Evolutionary conservation across 2,329 filamentous ascomycete genomes (phyloP).

Genomic region (Fusarium brachygibbosum): DNA sequence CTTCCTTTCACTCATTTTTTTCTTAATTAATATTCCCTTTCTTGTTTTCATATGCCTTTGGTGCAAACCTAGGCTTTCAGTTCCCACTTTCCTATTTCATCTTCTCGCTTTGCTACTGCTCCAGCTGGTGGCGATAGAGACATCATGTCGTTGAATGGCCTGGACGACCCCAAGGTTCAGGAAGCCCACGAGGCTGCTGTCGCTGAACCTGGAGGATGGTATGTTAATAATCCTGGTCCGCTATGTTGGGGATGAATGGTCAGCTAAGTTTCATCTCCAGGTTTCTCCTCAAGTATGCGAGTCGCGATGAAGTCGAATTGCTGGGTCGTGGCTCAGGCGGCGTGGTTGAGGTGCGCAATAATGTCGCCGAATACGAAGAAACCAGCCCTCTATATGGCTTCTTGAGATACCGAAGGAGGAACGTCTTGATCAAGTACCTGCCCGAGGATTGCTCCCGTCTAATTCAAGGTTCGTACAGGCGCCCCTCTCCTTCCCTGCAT

Average conservation of each 20-base stretch:
- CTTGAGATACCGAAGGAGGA: slow-evolving; percentile 88
- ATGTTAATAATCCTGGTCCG: slow-evolving; percentile 54
- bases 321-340: slow-evolving; percentile 83
- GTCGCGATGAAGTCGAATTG: slow-evolving; percentile 88
- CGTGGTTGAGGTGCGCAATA: slow-evolving; percentile 83
- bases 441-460: slow-evolving; percentile 92
- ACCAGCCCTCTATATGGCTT: slow-evolving; percentile 92
- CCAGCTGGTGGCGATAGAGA: slow-evolving; percentile 41
- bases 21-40: slow-evolving; percentile 17
- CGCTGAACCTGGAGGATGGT: slow-evolving; percentile 95
- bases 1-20: slow-evolving; percentile 33
- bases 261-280: slow-evolving; percentile 62
- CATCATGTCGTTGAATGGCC: slow-evolving; percentile 93
- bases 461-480: slow-evolving; percentile 80
- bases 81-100: slow-evolving; percentile 10
- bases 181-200: slow-evolving; percentile 86
- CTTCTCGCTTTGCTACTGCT: slow-evolving; percentile 13
- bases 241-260: background rate
- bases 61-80: slow-evolving; percentile 14
- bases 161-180: slow-evolving; percentile 84
- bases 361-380: slow-evolving; percentile 84
- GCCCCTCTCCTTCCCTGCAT: background rate
- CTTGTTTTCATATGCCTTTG: slow-evolving; percentile 11
- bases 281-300: slow-evolving; percentile 93
- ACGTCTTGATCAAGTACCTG: slow-evolving; percentile 91